Evolutionary conservation across 2,329 filamentous ascomycete species (phyloP).

Genomic region (Mycosphaerella sp.): DNA sequence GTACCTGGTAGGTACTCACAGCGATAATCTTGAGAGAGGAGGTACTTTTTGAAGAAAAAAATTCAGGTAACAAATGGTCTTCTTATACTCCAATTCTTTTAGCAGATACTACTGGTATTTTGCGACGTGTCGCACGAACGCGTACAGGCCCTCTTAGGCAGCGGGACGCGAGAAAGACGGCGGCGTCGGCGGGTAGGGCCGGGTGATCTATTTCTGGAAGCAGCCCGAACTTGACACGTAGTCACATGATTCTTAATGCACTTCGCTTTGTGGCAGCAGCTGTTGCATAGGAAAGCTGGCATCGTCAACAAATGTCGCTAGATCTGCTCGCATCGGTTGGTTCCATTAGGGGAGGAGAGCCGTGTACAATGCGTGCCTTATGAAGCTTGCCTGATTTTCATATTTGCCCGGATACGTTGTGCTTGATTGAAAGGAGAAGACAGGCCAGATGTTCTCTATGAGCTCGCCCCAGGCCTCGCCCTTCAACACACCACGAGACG

Average conservation of each 20-base stretch:
- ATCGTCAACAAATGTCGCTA: neutral
- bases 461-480: conserved; percentile 22
- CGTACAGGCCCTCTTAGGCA: too few relatives aligned
- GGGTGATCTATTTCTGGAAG: neutral
- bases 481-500: conserved; percentile 24
- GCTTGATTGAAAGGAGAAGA: neutral
- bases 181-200: too few relatives aligned
- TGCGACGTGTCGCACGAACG: too few relatives aligned
- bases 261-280: neutral
- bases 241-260: neutral
- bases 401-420: neutral
- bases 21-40: neutral
- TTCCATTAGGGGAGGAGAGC: neutral
- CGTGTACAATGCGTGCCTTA: too few relatives aligned
- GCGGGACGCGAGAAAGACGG: too few relatives aligned
- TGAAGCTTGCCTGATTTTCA: too few relatives aligned
- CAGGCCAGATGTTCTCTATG: conserved; percentile 7
- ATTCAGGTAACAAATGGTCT: too few relatives aligned
- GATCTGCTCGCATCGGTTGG: neutral
- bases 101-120: too few relatives aligned
- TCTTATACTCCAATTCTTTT: too few relatives aligned
- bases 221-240: neutral
- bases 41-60: too few relatives aligned
- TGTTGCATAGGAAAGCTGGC: conserved; percentile 8
- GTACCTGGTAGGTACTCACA: neutral